phyloP scores from a whole-genome alignment of 139 green algal species.

The Chlorella sp. region DNA sequence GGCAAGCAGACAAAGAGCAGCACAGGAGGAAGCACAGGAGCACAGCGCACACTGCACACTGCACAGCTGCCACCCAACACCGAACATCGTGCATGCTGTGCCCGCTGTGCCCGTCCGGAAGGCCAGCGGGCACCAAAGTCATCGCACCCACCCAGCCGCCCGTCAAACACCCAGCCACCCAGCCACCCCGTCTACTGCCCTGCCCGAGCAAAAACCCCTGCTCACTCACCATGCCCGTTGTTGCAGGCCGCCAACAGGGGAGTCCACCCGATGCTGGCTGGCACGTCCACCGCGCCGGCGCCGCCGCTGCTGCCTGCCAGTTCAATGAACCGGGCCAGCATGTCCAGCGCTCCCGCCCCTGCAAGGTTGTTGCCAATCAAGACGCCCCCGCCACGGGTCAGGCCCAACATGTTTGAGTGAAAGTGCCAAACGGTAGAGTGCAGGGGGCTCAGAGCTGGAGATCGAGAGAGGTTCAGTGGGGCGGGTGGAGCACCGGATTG shows the following conservation, averaged over 20 bases:
- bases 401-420: no score
- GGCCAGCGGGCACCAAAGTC: neutral
- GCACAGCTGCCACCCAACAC: neutral
- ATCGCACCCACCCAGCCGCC: neutral
- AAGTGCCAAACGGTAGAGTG: no score
- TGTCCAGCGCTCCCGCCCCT: conserved; percentile 62
- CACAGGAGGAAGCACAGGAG: neutral
- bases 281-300: neutral
- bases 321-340: conserved; percentile 38
- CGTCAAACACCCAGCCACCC: neutral
- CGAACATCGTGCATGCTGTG: no score
- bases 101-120: no score
- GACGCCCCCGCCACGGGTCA: neutral
- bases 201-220: no score
- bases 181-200: no score
- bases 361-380: conserved; percentile 28
- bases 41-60: no score
- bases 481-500: no score
- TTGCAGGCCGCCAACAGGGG: conserved; percentile 45
- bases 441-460: no score
- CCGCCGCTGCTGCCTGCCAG: neutral
- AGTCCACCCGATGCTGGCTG: conserved; percentile 37
- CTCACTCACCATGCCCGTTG: conserved; percentile 36
- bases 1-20: neutral
- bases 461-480: no score